Percentiles rank a stretch among this genome's conserved stretches.
These are phyloP conservation scores for Cutaneotrichosporon cutaneum DNA, from an alignment of 1,284 basidiomycete genomes.

Conservation along the genomic window DNA sequence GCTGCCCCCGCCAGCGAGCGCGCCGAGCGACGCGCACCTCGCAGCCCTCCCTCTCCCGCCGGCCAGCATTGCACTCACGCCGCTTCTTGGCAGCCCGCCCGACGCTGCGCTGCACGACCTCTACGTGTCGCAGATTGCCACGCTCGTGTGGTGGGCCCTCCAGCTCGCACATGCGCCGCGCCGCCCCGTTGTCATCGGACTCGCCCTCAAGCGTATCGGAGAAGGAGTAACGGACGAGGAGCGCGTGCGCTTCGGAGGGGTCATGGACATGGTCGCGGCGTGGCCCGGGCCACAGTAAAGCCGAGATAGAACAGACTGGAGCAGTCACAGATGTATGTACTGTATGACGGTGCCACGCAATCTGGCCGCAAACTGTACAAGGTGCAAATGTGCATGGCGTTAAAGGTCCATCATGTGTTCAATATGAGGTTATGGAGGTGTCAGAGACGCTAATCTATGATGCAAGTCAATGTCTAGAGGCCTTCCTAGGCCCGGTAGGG, in stretches of 20 bases:
- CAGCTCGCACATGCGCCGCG: slow-evolving; percentile 49
- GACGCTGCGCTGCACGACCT: slow-evolving; percentile 71
- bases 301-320: background rate
- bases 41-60: slow-evolving; percentile 72
- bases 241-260: slow-evolving; percentile 61
- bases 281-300: slow-evolving; percentile 40
- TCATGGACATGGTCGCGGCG: slow-evolving; percentile 67
- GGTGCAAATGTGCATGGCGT: slow-evolving; percentile 5
- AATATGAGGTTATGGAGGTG: slow-evolving; percentile 3
- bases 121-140: slow-evolving; percentile 81
- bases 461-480: slow-evolving; percentile 3
- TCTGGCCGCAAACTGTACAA: background rate
- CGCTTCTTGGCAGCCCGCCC: slow-evolving; percentile 67
- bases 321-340: background rate
- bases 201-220: slow-evolving; percentile 55
- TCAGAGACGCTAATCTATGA: background rate
- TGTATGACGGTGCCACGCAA: background rate
- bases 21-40: slow-evolving; percentile 59
- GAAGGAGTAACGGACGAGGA: slow-evolving; percentile 51
- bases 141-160: slow-evolving; percentile 68
- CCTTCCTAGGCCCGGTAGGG: slow-evolving; percentile 5
- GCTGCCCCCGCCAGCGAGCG: slow-evolving; percentile 55
- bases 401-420: slow-evolving; percentile 7
- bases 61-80: slow-evolving; percentile 68
- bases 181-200: slow-evolving; percentile 45